Percentiles rank a stretch among this genome's conserved stretches.
Evolutionary conservation across 2,329 filamentous ascomycete species (phyloP).

Genomic region (Aphanoascus verrucosus): DNA sequence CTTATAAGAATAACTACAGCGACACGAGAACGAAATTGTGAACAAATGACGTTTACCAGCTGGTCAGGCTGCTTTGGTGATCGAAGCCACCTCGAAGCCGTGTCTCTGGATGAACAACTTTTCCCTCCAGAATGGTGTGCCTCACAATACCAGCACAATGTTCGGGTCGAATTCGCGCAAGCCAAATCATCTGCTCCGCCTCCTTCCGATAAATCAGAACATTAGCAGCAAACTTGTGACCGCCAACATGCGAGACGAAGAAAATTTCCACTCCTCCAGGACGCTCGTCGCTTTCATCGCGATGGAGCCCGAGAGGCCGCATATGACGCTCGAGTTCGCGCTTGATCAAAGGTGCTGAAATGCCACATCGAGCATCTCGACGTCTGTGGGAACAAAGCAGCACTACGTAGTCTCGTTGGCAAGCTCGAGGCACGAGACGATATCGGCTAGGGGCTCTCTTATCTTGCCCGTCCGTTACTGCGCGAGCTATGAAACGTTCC

Average conservation of each 20-base stretch:
- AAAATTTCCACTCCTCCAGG: conserved; percentile 89
- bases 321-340: conserved; percentile 84
- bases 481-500: conserved; percentile 55
- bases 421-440: conserved; percentile 50
- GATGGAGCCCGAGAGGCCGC: conserved; percentile 69
- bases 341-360: conserved; percentile 79
- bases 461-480: conserved; percentile 59
- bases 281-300: conserved; percentile 69
- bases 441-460: conserved; percentile 21
- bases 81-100: conserved; percentile 89
- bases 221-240: conserved; percentile 93
- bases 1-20: not conserved
- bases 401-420: conserved; percentile 74
- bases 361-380: conserved; percentile 84
- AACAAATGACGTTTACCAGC: conserved; percentile 54
- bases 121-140: conserved; percentile 84
- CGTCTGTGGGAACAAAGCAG: conserved; percentile 88
- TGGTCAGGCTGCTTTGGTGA: conserved; percentile 63
- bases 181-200: conserved; percentile 84
- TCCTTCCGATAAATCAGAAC: conserved; percentile 66
- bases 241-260: conserved; percentile 91
- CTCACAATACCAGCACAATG: conserved; percentile 86
- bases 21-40: not conserved
- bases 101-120: conserved; percentile 76
- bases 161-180: conserved; percentile 71